Evolutionary conservation across 1,284 basidiomycete species (phyloP), one percentile per base, ranked within the genome.

Genomic region (Pyrrhoderma noxium): DNA sequence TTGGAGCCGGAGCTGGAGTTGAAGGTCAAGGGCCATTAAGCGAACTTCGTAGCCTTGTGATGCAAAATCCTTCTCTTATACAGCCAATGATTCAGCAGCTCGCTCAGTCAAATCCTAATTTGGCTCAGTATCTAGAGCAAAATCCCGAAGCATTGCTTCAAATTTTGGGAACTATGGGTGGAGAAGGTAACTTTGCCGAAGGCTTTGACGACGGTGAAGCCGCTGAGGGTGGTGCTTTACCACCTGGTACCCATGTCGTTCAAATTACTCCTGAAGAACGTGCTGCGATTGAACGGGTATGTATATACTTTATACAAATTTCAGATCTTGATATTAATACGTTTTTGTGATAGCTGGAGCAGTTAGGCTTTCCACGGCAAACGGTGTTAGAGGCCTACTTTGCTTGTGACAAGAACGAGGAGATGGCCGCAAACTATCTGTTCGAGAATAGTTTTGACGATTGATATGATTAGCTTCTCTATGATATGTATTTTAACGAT

Each of bases 321-420:
- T n/a, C 8, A 40, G 38, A 7, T 18, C 38, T 40, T 5, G 8
- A 16, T 40, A 22, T 7, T n/a, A 14, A 40, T 40, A 14, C 58
- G 45, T 52, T 42, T 55, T 51, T 27, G 31, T 54, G 53, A 11
- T 56, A 93, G 87, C 73, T 97, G 55, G 80, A 91, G 67, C 84
- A 73, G 1, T 80, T 97, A 49, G 93, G 93, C 1, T 97, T 97
- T 67, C 68, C 87, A 19, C 76, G 90, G 42, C 76, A 92, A 47
- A 70, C 73, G 0, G 93, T 77, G 3, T 70, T 92, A 40, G 81
- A 95, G 66, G 93, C 93, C 0, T 97, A 89, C 70, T 79, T 93
- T 69, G 84, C 85, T 3, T 96, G 93, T 67, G 93, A 93, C 67
- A 93, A 90, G 76, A 92, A 97, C 63, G 93, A 97, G 69, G 92